Percentiles rank a stretch among this genome's conserved stretches.
Evolutionary conservation across 1,284 basidiomycete species (phyloP).

Genomic region (Leccinum solheimii): DNA sequence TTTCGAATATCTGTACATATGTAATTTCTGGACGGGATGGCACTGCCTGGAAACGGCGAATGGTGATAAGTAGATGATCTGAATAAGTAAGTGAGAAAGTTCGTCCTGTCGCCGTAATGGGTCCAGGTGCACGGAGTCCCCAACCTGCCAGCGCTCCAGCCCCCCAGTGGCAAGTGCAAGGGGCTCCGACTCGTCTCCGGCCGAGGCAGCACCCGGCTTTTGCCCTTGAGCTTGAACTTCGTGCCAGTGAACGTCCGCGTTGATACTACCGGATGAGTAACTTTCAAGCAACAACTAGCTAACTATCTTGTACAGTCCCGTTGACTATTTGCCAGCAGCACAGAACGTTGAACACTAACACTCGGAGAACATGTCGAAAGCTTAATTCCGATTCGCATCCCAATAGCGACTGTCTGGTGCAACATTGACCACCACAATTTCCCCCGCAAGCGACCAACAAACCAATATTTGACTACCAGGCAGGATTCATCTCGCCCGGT

Average conservation of each 20-base stretch:
- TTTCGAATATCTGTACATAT: too few relatives aligned
- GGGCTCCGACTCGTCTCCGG: too few relatives aligned
- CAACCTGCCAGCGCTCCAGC: too few relatives aligned
- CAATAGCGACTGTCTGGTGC: not conserved
- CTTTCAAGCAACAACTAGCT: not conserved
- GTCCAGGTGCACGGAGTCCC: too few relatives aligned
- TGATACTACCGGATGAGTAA: not conserved
- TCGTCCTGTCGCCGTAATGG: too few relatives aligned
- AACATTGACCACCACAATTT: not conserved
- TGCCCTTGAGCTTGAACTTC: not conserved
- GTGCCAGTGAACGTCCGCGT: not conserved
- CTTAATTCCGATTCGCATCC: not conserved
- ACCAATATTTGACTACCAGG: not conserved
- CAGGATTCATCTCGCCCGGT: not conserved
- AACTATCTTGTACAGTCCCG: not conserved
- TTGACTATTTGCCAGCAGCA: not conserved
- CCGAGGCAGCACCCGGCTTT: not conserved
- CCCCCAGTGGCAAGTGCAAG: too few relatives aligned
- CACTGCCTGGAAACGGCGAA: too few relatives aligned
- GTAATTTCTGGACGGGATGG: too few relatives aligned
- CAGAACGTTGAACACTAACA: not conserved
- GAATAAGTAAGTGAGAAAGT: too few relatives aligned
- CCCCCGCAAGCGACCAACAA: not conserved
- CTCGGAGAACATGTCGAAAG: not conserved
- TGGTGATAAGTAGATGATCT: too few relatives aligned